phyloP scores from a whole-genome alignment of 306 rosid genomes.

The Lathyrus sativus region DNA sequence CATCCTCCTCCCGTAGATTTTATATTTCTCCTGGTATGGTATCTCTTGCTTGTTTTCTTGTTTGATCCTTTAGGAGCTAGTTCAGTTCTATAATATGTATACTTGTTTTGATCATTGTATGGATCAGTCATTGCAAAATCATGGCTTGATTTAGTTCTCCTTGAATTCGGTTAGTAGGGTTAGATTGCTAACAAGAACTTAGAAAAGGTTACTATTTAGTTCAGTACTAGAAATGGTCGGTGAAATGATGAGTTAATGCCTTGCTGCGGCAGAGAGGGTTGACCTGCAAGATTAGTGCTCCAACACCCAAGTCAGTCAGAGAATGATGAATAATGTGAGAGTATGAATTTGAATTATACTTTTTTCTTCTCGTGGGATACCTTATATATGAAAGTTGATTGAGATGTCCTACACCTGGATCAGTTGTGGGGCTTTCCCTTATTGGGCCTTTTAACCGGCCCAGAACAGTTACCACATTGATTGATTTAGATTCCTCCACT shows the following conservation, averaged over 20 bases:
- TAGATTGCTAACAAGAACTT: not conserved
- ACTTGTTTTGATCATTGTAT: not conserved
- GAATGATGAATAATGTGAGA: too few species aligned
- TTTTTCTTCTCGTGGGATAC: too few species aligned
- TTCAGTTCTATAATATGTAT: not conserved
- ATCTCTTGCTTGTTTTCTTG: not conserved
- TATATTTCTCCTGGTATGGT: slow-evolving; percentile 64
- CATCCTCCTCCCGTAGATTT: slow-evolving; percentile 49
- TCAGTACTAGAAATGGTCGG: too few species aligned
- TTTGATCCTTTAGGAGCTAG: not conserved
- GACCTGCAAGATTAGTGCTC: too few species aligned
- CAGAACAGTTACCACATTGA: not conserved
- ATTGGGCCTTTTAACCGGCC: too few species aligned
- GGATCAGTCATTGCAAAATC: not conserved
- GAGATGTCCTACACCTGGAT: too few species aligned
- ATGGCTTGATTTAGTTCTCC: not conserved
- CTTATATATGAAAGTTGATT: too few species aligned
- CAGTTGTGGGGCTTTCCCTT: too few species aligned
- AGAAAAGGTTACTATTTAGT: not conserved
- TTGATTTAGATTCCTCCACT: not conserved
- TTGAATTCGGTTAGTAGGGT: not conserved
- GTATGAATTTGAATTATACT: too few species aligned
- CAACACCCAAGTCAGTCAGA: too few species aligned
- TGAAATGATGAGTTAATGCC: too few species aligned
- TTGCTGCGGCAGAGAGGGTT: too few species aligned